phyloP scores from a whole-genome alignment of 768 basidiomycete species.

The Crucibulum laeve region DNA sequence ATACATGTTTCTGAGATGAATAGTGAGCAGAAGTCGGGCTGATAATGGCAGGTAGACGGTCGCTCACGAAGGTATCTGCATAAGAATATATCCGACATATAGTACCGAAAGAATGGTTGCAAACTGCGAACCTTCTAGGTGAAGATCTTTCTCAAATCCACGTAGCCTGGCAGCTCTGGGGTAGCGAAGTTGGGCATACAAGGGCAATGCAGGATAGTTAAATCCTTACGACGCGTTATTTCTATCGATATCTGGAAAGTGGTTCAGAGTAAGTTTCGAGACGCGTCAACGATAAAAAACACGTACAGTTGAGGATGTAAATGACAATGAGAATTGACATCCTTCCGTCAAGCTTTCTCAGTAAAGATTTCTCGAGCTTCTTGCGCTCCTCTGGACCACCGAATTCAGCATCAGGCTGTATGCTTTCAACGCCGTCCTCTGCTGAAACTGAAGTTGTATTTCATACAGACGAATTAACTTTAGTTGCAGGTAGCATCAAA shows the following conservation, averaged over 20 bases:
- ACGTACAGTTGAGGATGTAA: slow-evolving; percentile 41
- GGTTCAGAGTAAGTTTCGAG: background rate
- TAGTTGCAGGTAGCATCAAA: background rate
- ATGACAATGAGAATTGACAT: slow-evolving; percentile 46
- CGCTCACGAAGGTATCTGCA: slow-evolving; percentile 70
- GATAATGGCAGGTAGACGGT: background rate
- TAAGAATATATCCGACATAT: slow-evolving; percentile 64
- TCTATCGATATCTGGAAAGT: slow-evolving; percentile 55
- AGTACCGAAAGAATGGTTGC: slow-evolving; percentile 56
- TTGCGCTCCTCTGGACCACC: slow-evolving; percentile 20
- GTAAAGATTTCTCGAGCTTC: slow-evolving; percentile 28
- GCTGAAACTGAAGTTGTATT: background rate
- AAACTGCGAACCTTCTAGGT: slow-evolving; percentile 56
- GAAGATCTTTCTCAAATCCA: slow-evolving; percentile 61
- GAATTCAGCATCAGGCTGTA: slow-evolving; percentile 20
- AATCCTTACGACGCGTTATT: slow-evolving; percentile 58
- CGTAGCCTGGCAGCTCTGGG: slow-evolving; percentile 58
- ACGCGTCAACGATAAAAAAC: background rate
- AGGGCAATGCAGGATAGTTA: too few species aligned
- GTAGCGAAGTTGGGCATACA: background rate
- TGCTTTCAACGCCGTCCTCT: slow-evolving; percentile 8
- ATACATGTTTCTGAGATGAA: slow-evolving; percentile 55
- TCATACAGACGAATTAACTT: background rate
- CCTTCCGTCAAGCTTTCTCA: slow-evolving; percentile 46
- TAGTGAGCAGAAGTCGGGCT: background rate